Evolutionary conservation across 257 asterid genomes (phyloP), one percentile per base, ranked within the genome.

Genomic region (Rubia yunnanensis): DNA sequence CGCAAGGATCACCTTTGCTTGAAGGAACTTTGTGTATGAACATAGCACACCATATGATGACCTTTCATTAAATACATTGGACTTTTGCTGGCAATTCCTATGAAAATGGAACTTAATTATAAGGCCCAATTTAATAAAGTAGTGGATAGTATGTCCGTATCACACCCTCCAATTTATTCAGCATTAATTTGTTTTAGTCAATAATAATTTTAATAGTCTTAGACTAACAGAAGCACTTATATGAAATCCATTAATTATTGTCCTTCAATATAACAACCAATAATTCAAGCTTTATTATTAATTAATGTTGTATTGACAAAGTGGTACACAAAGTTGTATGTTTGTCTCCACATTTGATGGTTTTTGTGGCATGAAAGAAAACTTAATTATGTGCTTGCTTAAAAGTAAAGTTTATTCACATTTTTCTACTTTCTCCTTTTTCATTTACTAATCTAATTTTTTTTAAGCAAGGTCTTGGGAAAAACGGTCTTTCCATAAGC

Each of bases 381-480:
- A 64, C 44, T 67, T 77, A 69, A 52, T 79, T 35, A 63, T 53
- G 67, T 18, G 69, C 63, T 79, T 71, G 78, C 83, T 80, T 79
- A 49, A 50, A 77, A 75, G 82, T 68, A 65, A 80, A 77, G 85
- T 71, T 68, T 67, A 50, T 53, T 41, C 66, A 72, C 73, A 67
- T 46, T 70, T 18, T 8, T n/a, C n/a, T 39, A 13, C n/a, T 44
- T 44, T 44, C 52, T 41, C 18, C 7, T 15, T 44, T 44, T 44
- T 44, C 20, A 44, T 44, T 14, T 13, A 14, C 1, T 41, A 44
- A 1, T 14, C 4, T 44, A 7, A 44, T 44, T 44, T 14, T 44
- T 6, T 32, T 32, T 32, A 2, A 32, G n/a, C n/a, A n/a, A n/a
- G n/a, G n/a, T n/a, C n/a, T n/a, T n/a, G n/a, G n/a, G n/a, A n/a